Base-by-base conservation (phyloP, 148 eudicot genomes). In the Dianthus caryophyllus region DNA sequence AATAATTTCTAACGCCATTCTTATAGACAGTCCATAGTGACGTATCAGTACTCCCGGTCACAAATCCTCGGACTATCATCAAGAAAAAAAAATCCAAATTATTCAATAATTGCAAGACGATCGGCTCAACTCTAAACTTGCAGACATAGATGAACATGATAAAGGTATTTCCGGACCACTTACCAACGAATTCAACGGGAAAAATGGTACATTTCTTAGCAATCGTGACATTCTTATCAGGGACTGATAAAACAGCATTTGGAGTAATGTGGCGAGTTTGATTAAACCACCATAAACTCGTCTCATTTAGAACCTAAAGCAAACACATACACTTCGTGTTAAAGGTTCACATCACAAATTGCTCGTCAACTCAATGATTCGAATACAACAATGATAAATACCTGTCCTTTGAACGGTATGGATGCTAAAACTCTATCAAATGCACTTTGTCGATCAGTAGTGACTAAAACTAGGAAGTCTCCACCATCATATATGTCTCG, bases 161-260 rank as follows among this genome's bases (percentile, higher is more conserved):
- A 57, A 25, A 16, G 39, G 15, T 12, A 48, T 61, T 30, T 2
- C 11, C 30, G 30, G 17, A 26, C 61, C 33, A 69, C 97, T 73
- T 77, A 94, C 99, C 99, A 68, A 94, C 97, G 79, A 94, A 94
- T 80, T 94, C 99, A 68, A 94, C 96, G 44, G 97, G 99, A 50
- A 94, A 94, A 65, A 94, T 87, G 9, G 92, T 84, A 66, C 99
- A 94, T 76, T 94, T 94, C 81, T 82, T 94, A 43, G 99, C 97
- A 75, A 94, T 88, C 1, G 99, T 90, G 33, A 90, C 97, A 50
- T 94, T 94, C 79, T 71, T 80, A 77, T 94, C 99, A 6, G 99
- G 99, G 52, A 71, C 77, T 9, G 90, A 82, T 50, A 94, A 65
- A 21, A 94, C 80, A 5, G 99, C 93, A 78, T 94, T 94, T 8